These are phyloP conservation scores for Solanum bukasovii DNA, from an alignment of 257 asterid genomes.

Conservation along the genomic window DNA sequence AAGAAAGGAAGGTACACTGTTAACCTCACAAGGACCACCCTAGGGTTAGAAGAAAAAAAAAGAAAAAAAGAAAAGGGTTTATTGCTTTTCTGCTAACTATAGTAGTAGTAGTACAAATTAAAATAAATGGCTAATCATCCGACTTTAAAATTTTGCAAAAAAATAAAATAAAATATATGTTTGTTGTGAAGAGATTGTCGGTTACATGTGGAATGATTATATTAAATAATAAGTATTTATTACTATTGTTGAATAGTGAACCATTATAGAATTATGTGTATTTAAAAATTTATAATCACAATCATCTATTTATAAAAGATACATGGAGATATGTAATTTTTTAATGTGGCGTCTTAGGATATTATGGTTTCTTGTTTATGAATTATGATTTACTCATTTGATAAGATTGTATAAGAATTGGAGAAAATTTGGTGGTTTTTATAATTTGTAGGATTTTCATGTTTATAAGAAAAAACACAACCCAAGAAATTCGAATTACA, in stretches of 20 bases:
- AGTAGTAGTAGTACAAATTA: background rate
- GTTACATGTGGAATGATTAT: background rate
- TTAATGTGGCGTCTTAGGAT: background rate
- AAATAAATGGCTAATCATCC: background rate
- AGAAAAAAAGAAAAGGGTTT: background rate
- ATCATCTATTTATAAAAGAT: background rate
- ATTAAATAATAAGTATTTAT: too few species aligned
- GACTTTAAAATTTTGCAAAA: background rate
- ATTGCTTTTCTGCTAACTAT: constrained; percentile 32
- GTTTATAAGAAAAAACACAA: background rate
- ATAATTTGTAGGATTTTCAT: background rate
- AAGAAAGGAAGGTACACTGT: constrained; percentile 15
- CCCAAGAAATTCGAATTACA: background rate
- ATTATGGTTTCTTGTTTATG: background rate
- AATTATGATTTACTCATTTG: background rate
- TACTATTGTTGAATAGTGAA: background rate
- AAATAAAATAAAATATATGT: too few species aligned
- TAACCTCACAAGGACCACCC: constrained; percentile 47
- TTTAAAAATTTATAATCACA: background rate
- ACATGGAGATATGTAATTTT: background rate
- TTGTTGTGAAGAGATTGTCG: background rate
- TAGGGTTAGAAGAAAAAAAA: background rate
- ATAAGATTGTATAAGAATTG: background rate
- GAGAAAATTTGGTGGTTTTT: background rate
- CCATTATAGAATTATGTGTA: background rate